A percentile compares a stretch with the other conserved stretches of the same genome.
Conservation (phyloP, 2,329 filamentous ascomycete genomes). For the Corinectria fuckeliana region DNA sequence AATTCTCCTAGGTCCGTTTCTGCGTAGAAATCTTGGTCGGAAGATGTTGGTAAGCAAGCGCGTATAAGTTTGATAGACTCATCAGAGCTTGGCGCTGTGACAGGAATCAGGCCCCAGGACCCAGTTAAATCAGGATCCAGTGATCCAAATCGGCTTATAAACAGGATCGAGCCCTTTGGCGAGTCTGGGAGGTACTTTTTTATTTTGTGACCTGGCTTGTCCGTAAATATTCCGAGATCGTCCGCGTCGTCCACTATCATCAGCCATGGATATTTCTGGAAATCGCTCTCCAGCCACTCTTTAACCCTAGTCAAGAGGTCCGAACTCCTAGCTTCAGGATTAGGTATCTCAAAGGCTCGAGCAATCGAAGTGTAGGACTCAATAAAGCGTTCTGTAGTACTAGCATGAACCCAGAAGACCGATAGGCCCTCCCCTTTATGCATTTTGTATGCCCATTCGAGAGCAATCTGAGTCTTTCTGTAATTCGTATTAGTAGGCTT, state of each 20-base stretch:
- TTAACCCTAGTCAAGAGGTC: neutral
- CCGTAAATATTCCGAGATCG: neutral
- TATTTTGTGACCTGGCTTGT: neutral
- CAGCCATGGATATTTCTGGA: neutral
- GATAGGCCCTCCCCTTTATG: neutral
- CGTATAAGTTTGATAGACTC: neutral
- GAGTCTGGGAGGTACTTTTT: neutral
- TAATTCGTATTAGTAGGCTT: neutral
- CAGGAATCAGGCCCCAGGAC: neutral
- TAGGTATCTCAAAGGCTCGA: neutral
- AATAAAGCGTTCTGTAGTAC: neutral
- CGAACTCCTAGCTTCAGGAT: neutral
- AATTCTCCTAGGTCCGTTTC: neutral
- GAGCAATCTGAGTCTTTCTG: neutral
- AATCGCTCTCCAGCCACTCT: neutral
- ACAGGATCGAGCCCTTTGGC: neutral
- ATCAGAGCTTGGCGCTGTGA: neutral
- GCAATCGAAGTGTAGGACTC: neutral
- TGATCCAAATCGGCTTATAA: neutral
- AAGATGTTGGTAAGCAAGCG: neutral
- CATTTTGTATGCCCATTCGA: neutral
- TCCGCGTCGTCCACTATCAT: slow-evolving; percentile 6
- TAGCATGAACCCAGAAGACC: neutral
- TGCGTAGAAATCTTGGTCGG: too few species aligned
- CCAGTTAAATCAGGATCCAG: neutral